Base-by-base conservation (phyloP, 1,284 basidiomycete species). In the Heterobasidion parviporum region DNA sequence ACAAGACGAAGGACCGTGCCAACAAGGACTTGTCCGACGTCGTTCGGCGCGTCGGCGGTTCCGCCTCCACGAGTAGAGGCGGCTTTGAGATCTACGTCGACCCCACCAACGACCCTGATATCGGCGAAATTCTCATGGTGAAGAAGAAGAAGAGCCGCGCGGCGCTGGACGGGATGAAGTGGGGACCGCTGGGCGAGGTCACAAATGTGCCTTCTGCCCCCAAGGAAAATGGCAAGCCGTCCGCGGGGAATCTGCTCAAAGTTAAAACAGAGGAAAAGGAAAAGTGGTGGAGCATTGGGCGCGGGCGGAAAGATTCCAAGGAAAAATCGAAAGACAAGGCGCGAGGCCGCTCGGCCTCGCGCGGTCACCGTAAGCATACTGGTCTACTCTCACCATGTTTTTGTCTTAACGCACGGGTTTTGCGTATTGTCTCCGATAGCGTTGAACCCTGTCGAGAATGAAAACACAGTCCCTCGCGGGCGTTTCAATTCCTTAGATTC, bases 211-310 rank as follows among this genome's bases (percentile, higher is more conserved):
- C 74, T 2, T 51, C 60, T 8, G 60, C 57, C 12, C 55, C 60
- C 10, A 56, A 38, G 15, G 46, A 54, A 46, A 54, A 47, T 18
- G 33, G 18, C 2, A 49, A 38, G 33, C 8, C 64, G 63, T 55
- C 58, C 10, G 33, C 56, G 12, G 62, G 61, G 43, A 60, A 63
- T 47, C 54, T 72, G 43, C 62, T 76, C 53, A 80, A 78, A 65
- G 67, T 73, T 51, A 85, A 86, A 72, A 72, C 68, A 32, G 80
- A 83, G 55, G 81, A 81, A 61, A 81, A 78, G 66, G 78, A 79
- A 64, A 86, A 83, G 67, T 89, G 87, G 85, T 90, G 88, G 87
- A 89, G 79, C 57, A 82, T 90, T 59, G 82, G 85, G 6, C 72
- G 85, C 12, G 83, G 83, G 14, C 72, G 83, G 62, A 86, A 82